Base-by-base conservation (phyloP, 345 rosid species). In the Euclidium syriacum region DNA sequence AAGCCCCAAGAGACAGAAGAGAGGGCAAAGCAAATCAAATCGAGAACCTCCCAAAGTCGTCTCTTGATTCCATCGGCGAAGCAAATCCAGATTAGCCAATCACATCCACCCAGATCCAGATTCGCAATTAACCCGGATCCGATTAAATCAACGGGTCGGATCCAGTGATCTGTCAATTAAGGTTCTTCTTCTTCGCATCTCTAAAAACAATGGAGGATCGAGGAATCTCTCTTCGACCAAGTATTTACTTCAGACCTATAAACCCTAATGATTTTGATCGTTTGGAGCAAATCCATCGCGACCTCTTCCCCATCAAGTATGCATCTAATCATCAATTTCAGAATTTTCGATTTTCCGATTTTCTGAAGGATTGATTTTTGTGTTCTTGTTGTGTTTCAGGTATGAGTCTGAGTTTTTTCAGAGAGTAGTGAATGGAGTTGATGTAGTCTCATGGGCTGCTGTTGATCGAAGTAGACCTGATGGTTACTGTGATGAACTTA, bases 381-480 rank as follows among this genome's bases (percentile, higher is more conserved):
- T n/a, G 25, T 58, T 55, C 4, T 36, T 38, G 47, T 65, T 59
- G 42, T n/a, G n/a, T n/a, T n/a, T 68, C 81, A 91, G 96, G 77
- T 91, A 86, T 25, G 95, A 88, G 74, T 71, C 86, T 58, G 91
- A 86, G 71, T 86, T 84, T 75, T 91, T 88, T 72, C 85, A 78
- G 62, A 83, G 77, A 65, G 95, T 80, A 71, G 98, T 88, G 57
- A 78, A 75, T 73, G 83, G 79, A 63, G 78, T 60, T 62, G 88
- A 81, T 60, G 81, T 88, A 34, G 76, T 91, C 52, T 80, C 98
- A 17, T 91, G 96, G 88, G 98, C 84, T 73, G 98, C 96, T 58
- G 85, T 86, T 68, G 96, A 91, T 64, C 78, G 85, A 17, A 80
- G 76, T 70, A 83, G 83, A 34, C 81, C 83, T 39, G 70, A 81